phyloP scores from a whole-genome alignment of 1,284 basidiomycete genomes.

The Heliocybe sulcata region DNA sequence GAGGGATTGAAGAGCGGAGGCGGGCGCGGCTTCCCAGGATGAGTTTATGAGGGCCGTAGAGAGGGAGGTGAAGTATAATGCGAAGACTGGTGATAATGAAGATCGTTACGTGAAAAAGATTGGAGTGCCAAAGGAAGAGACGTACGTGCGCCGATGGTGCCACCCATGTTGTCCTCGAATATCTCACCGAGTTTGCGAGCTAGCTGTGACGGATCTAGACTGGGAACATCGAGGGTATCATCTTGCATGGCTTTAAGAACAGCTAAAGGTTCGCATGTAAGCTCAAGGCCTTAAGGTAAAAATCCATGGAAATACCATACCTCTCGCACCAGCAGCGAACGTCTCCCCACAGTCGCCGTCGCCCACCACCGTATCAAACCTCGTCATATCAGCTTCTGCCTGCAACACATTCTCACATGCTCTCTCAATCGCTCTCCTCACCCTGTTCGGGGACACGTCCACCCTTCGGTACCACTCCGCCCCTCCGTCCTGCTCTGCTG shows the following conservation, averaged over 20 bases:
- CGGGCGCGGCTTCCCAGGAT: slow-evolving; percentile 20
- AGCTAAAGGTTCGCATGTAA: slow-evolving; percentile 23
- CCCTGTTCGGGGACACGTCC: neutral
- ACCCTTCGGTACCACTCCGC: neutral
- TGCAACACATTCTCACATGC: slow-evolving; percentile 67
- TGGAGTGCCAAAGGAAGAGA: neutral
- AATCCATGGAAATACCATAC: slow-evolving; percentile 21
- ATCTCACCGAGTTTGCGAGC: slow-evolving; percentile 68
- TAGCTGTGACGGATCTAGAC: slow-evolving; percentile 54
- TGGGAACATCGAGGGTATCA: slow-evolving; percentile 37
- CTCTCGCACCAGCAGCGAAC: slow-evolving; percentile 65
- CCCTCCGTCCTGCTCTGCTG: slow-evolving; percentile 17
- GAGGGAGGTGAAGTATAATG: slow-evolving; percentile 38
- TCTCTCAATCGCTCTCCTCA: slow-evolving; percentile 35
- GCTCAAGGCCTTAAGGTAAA: slow-evolving; percentile 1
- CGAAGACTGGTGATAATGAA: slow-evolving; percentile 29
- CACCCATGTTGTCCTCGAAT: slow-evolving; percentile 86
- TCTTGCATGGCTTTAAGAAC: slow-evolving; percentile 43
- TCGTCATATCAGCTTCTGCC: slow-evolving; percentile 85
- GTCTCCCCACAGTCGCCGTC: slow-evolving; percentile 81
- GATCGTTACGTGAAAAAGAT: neutral
- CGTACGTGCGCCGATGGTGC: slow-evolving; percentile 73
- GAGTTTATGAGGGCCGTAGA: slow-evolving; percentile 21
- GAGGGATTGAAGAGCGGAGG: slow-evolving; percentile 25
- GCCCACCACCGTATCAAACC: slow-evolving; percentile 78